Conservation (phyloP, 202 grass and related monocot genomes). For the Panicum hallii region DNA sequence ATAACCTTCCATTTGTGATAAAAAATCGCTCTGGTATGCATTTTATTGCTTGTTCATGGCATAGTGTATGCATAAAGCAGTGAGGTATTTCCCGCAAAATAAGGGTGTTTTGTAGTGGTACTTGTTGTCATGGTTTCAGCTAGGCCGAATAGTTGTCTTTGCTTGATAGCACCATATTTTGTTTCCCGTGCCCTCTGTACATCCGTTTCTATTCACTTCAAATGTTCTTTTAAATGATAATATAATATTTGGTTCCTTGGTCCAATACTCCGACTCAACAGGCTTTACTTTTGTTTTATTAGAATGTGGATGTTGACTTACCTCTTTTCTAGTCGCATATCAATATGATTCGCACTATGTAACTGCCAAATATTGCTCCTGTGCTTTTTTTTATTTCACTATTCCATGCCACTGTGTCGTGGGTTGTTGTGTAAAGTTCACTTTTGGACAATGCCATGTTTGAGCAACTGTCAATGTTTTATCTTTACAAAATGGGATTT, state of each 20-base stretch:
- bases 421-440: not conserved
- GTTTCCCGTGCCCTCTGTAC: not conserved
- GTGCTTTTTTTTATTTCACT: not conserved
- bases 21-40: not conserved
- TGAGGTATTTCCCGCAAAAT: not conserved
- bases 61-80: not conserved
- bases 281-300: constrained; percentile 25
- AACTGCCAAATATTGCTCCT: not conserved
- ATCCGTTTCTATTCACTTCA: not conserved
- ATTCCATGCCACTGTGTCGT: not conserved
- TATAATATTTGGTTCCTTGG: not conserved
- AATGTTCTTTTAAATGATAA: constrained; percentile 17
- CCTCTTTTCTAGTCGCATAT: not conserved
- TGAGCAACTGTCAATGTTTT: not conserved
- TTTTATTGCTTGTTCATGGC: constrained; percentile 1
- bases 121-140: not conserved
- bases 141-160: not conserved
- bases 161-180: constrained; percentile 24
- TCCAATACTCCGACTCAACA: not conserved
- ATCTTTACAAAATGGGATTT: not conserved
- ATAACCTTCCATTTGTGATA: not conserved
- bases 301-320: not conserved
- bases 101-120: not conserved
- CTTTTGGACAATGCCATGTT: constrained; percentile 1
- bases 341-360: constrained; percentile 16